These are phyloP conservation scores for Parietaria judaica DNA, from an alignment of 306 rosid genomes.

Conservation along the genomic window DNA sequence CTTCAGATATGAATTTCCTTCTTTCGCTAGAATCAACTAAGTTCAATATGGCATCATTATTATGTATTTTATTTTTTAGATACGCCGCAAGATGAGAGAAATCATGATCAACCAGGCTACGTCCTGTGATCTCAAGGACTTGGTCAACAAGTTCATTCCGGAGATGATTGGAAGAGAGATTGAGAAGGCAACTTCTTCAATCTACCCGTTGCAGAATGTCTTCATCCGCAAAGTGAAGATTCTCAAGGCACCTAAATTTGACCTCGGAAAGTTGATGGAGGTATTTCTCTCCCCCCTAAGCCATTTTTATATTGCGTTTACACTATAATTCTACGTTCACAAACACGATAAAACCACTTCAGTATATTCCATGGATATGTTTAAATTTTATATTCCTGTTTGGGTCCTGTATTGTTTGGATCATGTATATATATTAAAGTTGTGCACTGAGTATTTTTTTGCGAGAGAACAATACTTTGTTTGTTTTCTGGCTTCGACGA, in stretches of 20 bases:
- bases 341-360: no score
- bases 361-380: no score
- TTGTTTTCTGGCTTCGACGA: no score
- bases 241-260: slow-evolving; percentile 90
- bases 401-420: neutral
- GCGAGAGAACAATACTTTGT: no score
- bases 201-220: slow-evolving; percentile 84
- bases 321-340: no score
- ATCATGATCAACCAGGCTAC: slow-evolving; percentile 72
- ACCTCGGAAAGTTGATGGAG: slow-evolving; percentile 93
- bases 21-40: neutral
- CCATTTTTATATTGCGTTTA: no score
- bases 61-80: slow-evolving; percentile 27
- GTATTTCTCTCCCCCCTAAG: slow-evolving; percentile 20
- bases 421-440: no score
- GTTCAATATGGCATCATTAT: neutral
- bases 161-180: slow-evolving; percentile 79
- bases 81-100: slow-evolving; percentile 84
- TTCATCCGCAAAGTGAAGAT: slow-evolving; percentile 82
- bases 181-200: slow-evolving; percentile 68
- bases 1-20: no score
- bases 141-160: slow-evolving; percentile 77
- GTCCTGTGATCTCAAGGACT: slow-evolving; percentile 77
- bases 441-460: no score
- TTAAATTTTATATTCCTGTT: neutral